Conservation (phyloP, 1,284 basidiomycete species). For the Crepidotus sp. region DNA sequence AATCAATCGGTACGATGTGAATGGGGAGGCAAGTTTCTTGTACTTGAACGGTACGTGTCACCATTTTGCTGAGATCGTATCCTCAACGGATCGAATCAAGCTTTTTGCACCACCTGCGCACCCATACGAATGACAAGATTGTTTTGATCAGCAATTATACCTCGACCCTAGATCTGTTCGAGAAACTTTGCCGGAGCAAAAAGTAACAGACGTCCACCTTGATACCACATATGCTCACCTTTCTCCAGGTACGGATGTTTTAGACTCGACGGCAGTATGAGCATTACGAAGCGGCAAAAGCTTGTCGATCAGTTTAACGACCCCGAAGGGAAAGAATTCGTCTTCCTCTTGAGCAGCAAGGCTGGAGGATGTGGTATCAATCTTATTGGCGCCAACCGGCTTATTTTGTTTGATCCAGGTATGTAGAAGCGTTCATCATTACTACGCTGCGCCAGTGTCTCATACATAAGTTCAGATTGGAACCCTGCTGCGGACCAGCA, state of each 20-base stretch:
- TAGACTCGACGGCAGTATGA: conserved; percentile 91
- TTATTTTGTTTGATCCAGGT: conserved; percentile 96
- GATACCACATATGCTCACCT: conserved; percentile 3
- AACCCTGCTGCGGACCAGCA: conserved; percentile 99
- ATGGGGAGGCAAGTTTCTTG: conserved; percentile 89
- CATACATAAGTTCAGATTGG: conserved; percentile 60
- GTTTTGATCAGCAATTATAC: conserved; percentile 99
- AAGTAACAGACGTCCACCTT: conserved; percentile 39
- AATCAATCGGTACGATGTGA: conserved; percentile 61
- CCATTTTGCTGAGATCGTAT: not conserved
- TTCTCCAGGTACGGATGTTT: conserved; percentile 78
- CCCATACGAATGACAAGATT: conserved; percentile 91
- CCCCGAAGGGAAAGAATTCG: conserved; percentile 89
- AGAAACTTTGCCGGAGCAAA: conserved; percentile 76
- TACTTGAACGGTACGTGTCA: conserved; percentile 72
- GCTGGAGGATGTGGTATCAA: conserved; percentile 99
- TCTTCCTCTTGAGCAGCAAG: conserved; percentile 94
- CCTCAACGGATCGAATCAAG: conserved; percentile 31
- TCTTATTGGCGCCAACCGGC: conserved; percentile 91
- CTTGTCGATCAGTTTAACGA: conserved; percentile 97
- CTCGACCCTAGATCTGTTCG: conserved; percentile 92
- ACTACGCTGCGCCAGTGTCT: not conserved
- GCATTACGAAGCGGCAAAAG: conserved; percentile 91
- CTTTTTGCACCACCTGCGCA: conserved; percentile 77
- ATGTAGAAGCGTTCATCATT: conserved; percentile 19